A percentile compares a stretch with the other conserved stretches of the same genome.
Conservation (phyloP, 2,329 filamentous ascomycete genomes). For the Talaromyces sp. region DNA sequence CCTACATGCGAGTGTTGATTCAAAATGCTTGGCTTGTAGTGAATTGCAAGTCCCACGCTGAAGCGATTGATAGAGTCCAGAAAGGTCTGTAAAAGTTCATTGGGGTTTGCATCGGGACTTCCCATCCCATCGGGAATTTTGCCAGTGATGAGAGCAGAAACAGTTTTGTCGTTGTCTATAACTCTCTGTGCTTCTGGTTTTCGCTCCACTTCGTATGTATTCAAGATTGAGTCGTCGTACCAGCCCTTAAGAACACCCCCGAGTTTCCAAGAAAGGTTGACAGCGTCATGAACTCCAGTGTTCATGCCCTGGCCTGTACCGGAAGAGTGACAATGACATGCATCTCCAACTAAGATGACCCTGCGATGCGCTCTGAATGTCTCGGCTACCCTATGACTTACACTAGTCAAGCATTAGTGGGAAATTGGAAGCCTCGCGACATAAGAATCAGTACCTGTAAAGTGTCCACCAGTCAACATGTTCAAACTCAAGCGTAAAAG, state of each 20-base stretch:
- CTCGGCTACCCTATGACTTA: neutral
- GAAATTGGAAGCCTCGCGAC: neutral
- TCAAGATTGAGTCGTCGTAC: neutral
- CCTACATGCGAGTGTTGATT: neutral
- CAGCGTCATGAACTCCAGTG: neutral
- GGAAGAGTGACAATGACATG: conserved; percentile 1
- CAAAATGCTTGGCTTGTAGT: neutral
- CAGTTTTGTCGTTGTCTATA: conserved; percentile 1
- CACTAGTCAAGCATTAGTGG: neutral
- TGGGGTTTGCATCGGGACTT: neutral
- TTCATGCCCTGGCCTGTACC: conserved; percentile 1
- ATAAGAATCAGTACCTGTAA: neutral
- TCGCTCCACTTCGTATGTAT: neutral
- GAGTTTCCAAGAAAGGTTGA: conserved; percentile 3
- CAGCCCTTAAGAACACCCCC: neutral
- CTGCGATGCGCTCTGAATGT: neutral
- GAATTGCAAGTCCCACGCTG: neutral
- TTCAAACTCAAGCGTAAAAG: conserved; percentile 2
- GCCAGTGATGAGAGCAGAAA: conserved; percentile 1
- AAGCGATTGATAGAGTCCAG: conserved; percentile 1
- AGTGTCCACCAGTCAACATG: conserved; percentile 5
- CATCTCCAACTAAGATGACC: conserved; percentile 1
- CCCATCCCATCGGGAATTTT: neutral
- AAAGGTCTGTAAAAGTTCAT: neutral
- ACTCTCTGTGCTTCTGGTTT: neutral